A percentile compares a stretch with the other conserved stretches of the same genome.
Evolutionary conservation across 2,329 filamentous ascomycete genomes (phyloP).

Genomic region (Chrysoporthe puriensis): DNA sequence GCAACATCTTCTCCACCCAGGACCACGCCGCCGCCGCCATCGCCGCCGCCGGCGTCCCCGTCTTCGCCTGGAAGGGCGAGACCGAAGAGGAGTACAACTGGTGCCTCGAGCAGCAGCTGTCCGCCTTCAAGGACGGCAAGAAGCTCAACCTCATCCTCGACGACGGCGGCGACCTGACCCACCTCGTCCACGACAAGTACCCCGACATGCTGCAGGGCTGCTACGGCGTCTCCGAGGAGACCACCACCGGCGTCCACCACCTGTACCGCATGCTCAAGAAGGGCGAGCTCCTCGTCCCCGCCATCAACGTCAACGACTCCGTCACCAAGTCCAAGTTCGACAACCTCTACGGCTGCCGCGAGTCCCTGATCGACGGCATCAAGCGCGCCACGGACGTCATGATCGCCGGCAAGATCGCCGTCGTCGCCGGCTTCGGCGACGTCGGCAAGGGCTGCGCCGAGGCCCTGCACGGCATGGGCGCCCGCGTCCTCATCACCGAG

Average conservation of each 20-base stretch:
- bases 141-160: slow-evolving; percentile 98
- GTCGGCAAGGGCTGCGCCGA: slow-evolving; percentile 98
- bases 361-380: slow-evolving; percentile 98
- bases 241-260: slow-evolving; percentile 99
- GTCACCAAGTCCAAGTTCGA: slow-evolving; percentile 99
- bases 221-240: slow-evolving; percentile 99
- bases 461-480: slow-evolving; percentile 96
- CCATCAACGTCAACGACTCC: slow-evolving; percentile 99
- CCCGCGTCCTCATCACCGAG: slow-evolving; percentile 94
- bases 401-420: slow-evolving; percentile 98
- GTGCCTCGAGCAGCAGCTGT: slow-evolving; percentile 98
- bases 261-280: slow-evolving; percentile 98
- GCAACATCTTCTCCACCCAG: slow-evolving; percentile 99
- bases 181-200: slow-evolving; percentile 97
- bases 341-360: slow-evolving; percentile 99
- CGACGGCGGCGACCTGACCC: slow-evolving; percentile 95
- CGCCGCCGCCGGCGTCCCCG: slow-evolving; percentile 88
- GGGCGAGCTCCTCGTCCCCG: slow-evolving; percentile 83
- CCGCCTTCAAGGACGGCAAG: slow-evolving; percentile 95
- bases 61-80: slow-evolving; percentile 82
- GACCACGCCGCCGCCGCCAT: slow-evolving; percentile 98
- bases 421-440: slow-evolving; percentile 98
- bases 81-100: slow-evolving; percentile 99
- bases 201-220: slow-evolving; percentile 97
- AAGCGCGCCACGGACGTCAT: slow-evolving; percentile 99